A percentile compares a stretch with the other conserved stretches of the same genome.
Evolutionary conservation across 257 asterid species (phyloP).

Genomic region (Striga asiatica): DNA sequence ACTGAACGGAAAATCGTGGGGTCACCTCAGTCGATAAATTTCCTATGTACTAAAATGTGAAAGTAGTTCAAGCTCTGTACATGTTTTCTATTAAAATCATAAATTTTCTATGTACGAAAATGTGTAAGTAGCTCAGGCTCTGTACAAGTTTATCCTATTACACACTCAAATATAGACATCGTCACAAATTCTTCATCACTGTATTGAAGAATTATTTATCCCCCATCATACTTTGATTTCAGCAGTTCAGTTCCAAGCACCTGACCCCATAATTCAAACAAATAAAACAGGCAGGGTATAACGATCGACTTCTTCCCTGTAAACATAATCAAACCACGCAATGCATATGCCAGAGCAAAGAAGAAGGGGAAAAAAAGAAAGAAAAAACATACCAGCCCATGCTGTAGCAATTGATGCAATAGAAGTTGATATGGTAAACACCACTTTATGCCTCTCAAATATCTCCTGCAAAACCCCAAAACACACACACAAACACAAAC

Average conservation of each 20-base stretch:
- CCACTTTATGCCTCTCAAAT: constrained; percentile 86
- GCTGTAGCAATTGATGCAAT: constrained; percentile 83
- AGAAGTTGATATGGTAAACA: constrained; percentile 70
- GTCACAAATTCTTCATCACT: neutral
- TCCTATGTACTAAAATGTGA: no score
- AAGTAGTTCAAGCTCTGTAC: no score
- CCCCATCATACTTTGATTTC: no score
- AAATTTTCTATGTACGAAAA: neutral
- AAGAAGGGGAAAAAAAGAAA: neutral
- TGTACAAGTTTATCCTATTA: neutral
- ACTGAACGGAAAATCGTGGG: no score
- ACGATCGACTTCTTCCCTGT: neutral
- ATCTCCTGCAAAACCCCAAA: constrained; percentile 57
- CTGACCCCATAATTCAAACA: neutral
- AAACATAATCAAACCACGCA: neutral
- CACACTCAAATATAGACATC: neutral
- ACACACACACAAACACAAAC: neutral
- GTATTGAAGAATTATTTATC: neutral
- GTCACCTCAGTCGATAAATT: no score
- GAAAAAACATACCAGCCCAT: constrained; percentile 47
- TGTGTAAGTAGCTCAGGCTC: neutral
- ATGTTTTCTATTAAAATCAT: no score
- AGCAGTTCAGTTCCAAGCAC: constrained; percentile 6
- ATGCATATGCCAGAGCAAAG: neutral
- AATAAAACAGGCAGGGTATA: neutral